Evolutionary conservation across 164 flowering plant genomes (phyloP).

Genomic region (Tinospora cordifolia): DNA sequence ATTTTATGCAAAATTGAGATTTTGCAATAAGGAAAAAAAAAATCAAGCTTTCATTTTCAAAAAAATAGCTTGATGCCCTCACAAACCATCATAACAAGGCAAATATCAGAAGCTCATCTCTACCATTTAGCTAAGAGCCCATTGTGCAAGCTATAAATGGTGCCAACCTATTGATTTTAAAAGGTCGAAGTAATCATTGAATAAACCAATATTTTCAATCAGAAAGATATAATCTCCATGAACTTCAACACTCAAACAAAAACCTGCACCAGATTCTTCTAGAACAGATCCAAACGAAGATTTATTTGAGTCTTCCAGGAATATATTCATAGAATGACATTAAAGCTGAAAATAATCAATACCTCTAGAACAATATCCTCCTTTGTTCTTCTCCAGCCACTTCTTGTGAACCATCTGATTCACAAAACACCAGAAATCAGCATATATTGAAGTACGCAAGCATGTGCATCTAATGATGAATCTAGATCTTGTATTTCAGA

Average conservation of each 20-base stretch:
- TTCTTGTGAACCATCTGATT: constrained; percentile 82
- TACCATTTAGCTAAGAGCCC: too few relatives aligned
- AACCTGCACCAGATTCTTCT: neutral
- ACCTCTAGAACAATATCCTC: constrained; percentile 85
- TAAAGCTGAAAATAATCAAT: neutral
- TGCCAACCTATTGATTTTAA: neutral
- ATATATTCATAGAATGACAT: neutral
- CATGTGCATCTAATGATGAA: constrained; percentile 8
- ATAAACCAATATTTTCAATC: neutral
- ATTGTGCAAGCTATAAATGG: neutral
- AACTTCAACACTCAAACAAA: too few relatives aligned
- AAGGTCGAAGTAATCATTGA: neutral
- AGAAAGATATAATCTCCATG: neutral
- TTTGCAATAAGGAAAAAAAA: neutral
- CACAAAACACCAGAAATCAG: constrained; percentile 11
- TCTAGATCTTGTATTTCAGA: neutral
- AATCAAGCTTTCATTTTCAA: neutral
- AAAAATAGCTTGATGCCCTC: neutral
- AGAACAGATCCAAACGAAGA: neutral
- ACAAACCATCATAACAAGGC: too few relatives aligned
- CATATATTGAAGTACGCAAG: neutral
- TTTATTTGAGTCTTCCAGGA: neutral
- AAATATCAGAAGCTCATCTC: too few relatives aligned
- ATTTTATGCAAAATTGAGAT: neutral
- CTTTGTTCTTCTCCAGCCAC: constrained; percentile 93